Evolutionary conservation across 192 early-diverging fungal genomes (phyloP), one percentile per base, ranked within the genome.

Genomic region (Phlyctochytrium planicorne): DNA sequence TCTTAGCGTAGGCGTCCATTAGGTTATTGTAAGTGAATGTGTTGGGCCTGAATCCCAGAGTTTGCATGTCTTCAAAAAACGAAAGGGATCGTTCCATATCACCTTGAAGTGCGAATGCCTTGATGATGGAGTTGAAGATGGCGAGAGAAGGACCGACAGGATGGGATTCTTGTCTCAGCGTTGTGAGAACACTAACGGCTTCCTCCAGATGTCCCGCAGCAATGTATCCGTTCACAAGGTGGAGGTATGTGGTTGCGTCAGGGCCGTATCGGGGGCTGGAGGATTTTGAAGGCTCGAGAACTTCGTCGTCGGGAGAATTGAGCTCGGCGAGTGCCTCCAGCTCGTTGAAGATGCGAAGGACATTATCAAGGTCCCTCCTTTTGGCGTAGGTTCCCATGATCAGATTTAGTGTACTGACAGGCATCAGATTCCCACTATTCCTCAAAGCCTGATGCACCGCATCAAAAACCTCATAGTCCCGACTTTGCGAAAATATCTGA

Each of bases 101-200:
- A 3, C 71, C 67, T n/a, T 10, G 4, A 10, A 10, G 3, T 3
- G 34, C 71, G 36, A 65, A 23, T 2, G 53, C 73, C 30, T 73
- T 70, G 17, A 79, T 70, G 4, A 79, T 52, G 14, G 24, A n/a
- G 67, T 74, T 78, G 62, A 57, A 75, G 16, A 70, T 73, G 30
- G 63, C 29, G 30, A 56, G 31, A 2, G 74, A 53, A 36, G 63
- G 56, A 0, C 29, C 6, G 20, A 67, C 36, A n/a, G 69, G 62
- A 27, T 16, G 12, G 3, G 27, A 25, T 20, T 65, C 40, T 47
- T 29, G 34, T 50, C 31, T 37, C 56, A 60, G 65, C 23, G 35
- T 10, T 24, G 60, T 25, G 30, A 75, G 63, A n/a, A 50, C 29
- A 1, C n/a, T 32, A 59, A 70, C 20, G 10, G 68, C 68, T 27